Percentiles rank a stretch among this genome's conserved stretches.
phyloP scores from a whole-genome alignment of 768 basidiomycete genomes.

The Coprinellus micaceus region DNA sequence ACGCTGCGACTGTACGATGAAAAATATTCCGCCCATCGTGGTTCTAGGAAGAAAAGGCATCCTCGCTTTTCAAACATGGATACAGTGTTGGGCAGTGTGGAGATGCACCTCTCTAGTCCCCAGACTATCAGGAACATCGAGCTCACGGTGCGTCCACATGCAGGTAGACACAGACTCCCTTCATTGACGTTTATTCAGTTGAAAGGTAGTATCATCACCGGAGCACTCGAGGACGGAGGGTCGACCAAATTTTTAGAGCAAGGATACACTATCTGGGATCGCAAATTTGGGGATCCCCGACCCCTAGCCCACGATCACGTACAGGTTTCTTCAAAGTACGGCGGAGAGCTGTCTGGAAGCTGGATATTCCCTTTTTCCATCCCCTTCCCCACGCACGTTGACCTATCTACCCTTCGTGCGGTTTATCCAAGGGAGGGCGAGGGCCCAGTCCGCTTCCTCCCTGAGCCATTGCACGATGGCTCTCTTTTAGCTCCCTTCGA shows the following conservation, averaged over 20 bases:
- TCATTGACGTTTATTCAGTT: neutral
- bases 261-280: neutral
- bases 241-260: neutral
- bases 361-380: slow-evolving; percentile 1
- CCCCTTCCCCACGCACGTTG: neutral
- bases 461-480: neutral
- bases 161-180: neutral
- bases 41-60: neutral
- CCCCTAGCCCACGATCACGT: neutral
- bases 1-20: neutral
- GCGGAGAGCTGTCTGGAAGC: neutral
- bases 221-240: neutral
- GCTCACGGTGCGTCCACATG: neutral
- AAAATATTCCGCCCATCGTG: too few species aligned
- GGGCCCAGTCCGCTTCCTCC: neutral
- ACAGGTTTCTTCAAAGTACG: neutral
- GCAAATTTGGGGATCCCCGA: neutral
- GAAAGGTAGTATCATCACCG: neutral
- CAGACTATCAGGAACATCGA: neutral
- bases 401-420: too few species aligned
- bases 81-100: neutral
- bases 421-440: neutral
- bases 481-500: neutral
- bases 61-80: neutral
- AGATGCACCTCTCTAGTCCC: neutral